phyloP scores from a whole-genome alignment of 352 stramenopile species.

The Saprolegnia parasitica region DNA sequence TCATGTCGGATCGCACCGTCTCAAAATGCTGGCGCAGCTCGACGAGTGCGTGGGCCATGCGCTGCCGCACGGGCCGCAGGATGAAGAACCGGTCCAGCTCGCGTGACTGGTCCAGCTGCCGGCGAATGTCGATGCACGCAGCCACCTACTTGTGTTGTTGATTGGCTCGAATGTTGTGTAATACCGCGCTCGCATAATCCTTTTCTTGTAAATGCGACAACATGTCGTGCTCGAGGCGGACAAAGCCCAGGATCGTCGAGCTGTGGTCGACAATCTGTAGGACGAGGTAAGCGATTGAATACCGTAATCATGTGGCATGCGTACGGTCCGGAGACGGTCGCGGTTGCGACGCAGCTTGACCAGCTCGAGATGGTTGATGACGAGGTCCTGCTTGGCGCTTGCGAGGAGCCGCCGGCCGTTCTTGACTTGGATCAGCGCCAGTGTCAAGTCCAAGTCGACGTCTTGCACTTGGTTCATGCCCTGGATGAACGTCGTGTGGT shows the following conservation, averaged over 20 bases:
- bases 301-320: neutral
- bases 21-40: slow-evolving; percentile 28
- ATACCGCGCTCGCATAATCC: slow-evolving; percentile 13
- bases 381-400: slow-evolving; percentile 64
- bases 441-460: slow-evolving; percentile 77
- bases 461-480: slow-evolving; percentile 86
- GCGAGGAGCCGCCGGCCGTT: slow-evolving; percentile 70
- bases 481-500: slow-evolving; percentile 74
- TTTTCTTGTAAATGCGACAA: slow-evolving; percentile 31
- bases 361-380: slow-evolving; percentile 70
- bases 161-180: no score
- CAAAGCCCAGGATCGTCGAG: slow-evolving; percentile 47
- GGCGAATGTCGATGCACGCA: slow-evolving; percentile 5
- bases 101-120: neutral
- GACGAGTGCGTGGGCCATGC: slow-evolving; percentile 13
- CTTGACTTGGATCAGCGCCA: slow-evolving; percentile 84
- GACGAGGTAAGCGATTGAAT: slow-evolving; percentile 1
- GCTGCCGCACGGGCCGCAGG: slow-evolving; percentile 3
- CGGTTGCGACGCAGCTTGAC: slow-evolving; percentile 80
- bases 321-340: slow-evolving; percentile 64
- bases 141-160: neutral
- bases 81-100: slow-evolving; percentile 10
- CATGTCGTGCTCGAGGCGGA: slow-evolving; percentile 76
- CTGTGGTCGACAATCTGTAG: slow-evolving; percentile 57
- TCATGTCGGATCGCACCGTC: neutral